phyloP scores from a whole-genome alignment of 2,329 filamentous ascomycete genomes.

The Exophiala calicioides region DNA sequence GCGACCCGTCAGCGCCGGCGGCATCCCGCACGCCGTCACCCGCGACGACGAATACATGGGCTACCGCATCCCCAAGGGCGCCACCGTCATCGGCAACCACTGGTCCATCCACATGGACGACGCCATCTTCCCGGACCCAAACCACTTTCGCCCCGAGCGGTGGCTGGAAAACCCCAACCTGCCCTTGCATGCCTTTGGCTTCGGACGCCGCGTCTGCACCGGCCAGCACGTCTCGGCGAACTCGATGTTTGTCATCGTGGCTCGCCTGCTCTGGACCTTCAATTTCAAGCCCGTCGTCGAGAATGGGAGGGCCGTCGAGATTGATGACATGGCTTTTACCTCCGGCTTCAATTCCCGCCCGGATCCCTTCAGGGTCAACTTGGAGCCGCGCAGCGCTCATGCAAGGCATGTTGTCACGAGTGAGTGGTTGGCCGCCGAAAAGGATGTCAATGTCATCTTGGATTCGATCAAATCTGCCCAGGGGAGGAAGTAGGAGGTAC shows the following conservation, averaged over 20 bases:
- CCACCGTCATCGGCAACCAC: conserved; percentile 48
- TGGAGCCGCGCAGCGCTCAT: conserved; percentile 20
- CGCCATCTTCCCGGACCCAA: conserved; percentile 42
- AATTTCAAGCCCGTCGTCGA: conserved; percentile 4
- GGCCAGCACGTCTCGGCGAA: conserved; percentile 35
- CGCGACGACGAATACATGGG: conserved; percentile 53
- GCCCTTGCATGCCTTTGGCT: conserved; percentile 28
- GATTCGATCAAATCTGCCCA: neutral
- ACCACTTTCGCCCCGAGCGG: conserved; percentile 41
- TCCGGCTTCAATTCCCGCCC: conserved; percentile 29
- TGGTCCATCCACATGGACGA: conserved; percentile 49
- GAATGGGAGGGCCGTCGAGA: conserved; percentile 43
- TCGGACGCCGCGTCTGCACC: conserved; percentile 33
- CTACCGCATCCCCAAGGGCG: conserved; percentile 52
- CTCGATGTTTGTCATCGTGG: conserved; percentile 21
- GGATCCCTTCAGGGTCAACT: conserved; percentile 7
- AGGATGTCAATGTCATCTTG: conserved; percentile 3
- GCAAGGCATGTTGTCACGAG: conserved; percentile 9
- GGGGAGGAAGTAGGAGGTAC: too few relatives aligned
- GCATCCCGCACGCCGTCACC: conserved; percentile 39
- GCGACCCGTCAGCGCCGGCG: conserved; percentile 44
- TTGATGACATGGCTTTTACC: conserved; percentile 47
- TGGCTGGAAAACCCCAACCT: conserved; percentile 5
- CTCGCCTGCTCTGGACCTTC: conserved; percentile 33
- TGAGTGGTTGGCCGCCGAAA: neutral